Evolutionary conservation across 2,329 filamentous ascomycete species (phyloP).

Genomic region (Penicillium sp.): DNA sequence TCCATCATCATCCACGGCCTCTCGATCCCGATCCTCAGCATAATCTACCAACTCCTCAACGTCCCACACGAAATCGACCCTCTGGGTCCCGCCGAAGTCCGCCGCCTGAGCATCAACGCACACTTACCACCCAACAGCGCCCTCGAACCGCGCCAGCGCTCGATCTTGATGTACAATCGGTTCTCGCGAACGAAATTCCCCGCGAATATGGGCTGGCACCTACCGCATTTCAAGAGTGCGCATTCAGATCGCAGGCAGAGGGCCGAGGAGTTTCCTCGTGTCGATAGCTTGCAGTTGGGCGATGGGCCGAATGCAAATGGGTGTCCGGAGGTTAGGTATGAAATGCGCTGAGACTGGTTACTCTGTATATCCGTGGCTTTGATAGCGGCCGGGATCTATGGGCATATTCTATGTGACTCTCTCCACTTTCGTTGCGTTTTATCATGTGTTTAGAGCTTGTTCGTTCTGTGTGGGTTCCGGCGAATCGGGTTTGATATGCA

Average conservation of each 20-base stretch:
- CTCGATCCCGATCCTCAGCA: conserved; percentile 42
- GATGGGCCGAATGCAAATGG: no score
- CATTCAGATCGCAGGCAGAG: background rate
- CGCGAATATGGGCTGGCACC: background rate
- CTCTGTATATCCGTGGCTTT: no score
- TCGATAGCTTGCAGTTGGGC: background rate
- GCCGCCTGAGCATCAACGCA: conserved; percentile 38
- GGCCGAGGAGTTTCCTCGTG: background rate
- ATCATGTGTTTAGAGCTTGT: no score
- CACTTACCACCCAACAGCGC: conserved; percentile 41
- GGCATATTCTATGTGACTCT: no score
- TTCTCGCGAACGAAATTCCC: conserved; percentile 29
- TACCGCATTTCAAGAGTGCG: background rate
- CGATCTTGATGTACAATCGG: conserved; percentile 40
- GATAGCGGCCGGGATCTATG: no score
- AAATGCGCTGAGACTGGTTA: no score
- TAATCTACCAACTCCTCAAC: conserved; percentile 35
- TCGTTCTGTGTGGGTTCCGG: no score
- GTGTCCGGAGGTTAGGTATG: no score
- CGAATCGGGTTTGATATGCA: no score
- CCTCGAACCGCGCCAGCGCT: conserved; percentile 30
- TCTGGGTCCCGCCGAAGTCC: conserved; percentile 35
- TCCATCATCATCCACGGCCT: conserved; percentile 45
- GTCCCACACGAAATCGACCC: conserved; percentile 37
- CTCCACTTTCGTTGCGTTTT: no score